Conservation (phyloP, 1,284 basidiomycete species). For the Sporisorium scitamineum region DNA sequence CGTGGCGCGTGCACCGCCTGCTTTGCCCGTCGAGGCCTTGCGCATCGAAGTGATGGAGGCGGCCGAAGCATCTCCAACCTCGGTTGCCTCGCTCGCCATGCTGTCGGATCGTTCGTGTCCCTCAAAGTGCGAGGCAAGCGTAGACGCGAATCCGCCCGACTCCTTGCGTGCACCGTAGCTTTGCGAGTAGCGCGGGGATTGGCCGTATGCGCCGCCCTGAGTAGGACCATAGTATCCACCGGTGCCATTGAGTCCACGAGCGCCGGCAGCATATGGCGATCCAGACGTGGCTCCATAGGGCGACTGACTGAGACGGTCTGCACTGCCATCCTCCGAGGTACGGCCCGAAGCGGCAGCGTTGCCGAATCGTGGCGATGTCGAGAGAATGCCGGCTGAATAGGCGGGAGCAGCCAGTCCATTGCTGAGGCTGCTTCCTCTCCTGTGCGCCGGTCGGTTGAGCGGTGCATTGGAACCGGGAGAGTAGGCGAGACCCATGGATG, state of each 20-base stretch:
- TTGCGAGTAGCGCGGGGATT: slow-evolving; percentile 44
- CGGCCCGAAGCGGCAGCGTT: slow-evolving; percentile 20
- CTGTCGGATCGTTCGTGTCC: slow-evolving; percentile 53
- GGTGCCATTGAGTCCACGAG: slow-evolving; percentile 33
- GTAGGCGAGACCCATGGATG: slow-evolving; percentile 56
- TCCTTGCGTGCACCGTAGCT: slow-evolving; percentile 42
- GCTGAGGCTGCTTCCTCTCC: slow-evolving; percentile 53
- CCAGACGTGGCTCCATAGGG: slow-evolving; percentile 38
- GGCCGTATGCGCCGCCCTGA: slow-evolving; percentile 42
- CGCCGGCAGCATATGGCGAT: slow-evolving; percentile 34
- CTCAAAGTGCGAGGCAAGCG: slow-evolving; percentile 49
- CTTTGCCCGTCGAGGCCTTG: slow-evolving; percentile 22
- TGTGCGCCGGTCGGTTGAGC: slow-evolving; percentile 44
- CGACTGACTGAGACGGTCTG: slow-evolving; percentile 38
- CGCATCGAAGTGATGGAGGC: slow-evolving; percentile 20
- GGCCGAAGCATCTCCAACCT: slow-evolving; percentile 30
- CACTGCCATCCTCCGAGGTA: slow-evolving; percentile 23
- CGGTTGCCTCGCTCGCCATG: slow-evolving; percentile 52
- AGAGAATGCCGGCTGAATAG: slow-evolving; percentile 42
- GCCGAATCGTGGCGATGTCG: slow-evolving; percentile 47
- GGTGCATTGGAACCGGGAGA: slow-evolving; percentile 55
- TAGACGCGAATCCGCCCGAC: slow-evolving; percentile 32
- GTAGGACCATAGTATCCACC: slow-evolving; percentile 41
- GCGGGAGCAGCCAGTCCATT: slow-evolving; percentile 50
- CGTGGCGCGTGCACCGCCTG: slow-evolving; percentile 21